Evolutionary conservation across 1,139 yeast genomes (phyloP), one percentile per base, ranked within the genome.

Genomic region (Arxiozyma heterogenica): DNA sequence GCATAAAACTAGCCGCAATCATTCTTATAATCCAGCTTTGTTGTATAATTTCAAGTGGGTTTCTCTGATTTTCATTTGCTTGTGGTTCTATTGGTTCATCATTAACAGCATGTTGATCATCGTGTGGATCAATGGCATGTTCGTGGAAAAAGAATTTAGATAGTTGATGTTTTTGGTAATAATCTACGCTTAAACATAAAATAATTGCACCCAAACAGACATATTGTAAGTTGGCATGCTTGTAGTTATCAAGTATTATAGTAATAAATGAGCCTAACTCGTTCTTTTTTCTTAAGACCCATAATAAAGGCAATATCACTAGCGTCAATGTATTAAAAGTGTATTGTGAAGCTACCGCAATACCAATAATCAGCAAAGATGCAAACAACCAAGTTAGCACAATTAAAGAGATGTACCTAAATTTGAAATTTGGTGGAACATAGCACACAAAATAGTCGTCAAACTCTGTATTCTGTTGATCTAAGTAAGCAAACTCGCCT

Each of bases 361-460:
- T 55, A 4, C 69, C 61, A 34, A 77, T 59, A 5, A 80, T 72
- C 34, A 85, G 68, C 0, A 81, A 52, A 0, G 82, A 77, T 0
- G 95, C 83, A 66, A 83, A 84, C 1, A 79, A 63, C 95, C 97
- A 90, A 38, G 90, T 73, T 67, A 79, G 71, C 1, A 74, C 66
- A 48, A 90, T 73, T 50, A 93, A 71, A 0, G 69, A 71, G 44
- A 78, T 73, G 50, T 90, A 76, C 53, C 96, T 76, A 17, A 67
- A 50, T 53, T 81, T 77, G 68, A 93, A 88, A 55, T 77, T 63
- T 1, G 96, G 96, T 3, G 98, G 98, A 53, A 90, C 76, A 70
- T 91, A 93, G 1, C 91, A 97, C 39, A 91, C 79, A 1, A 81
- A 75, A 66, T 91, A 88, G 1, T 80, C 75, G 56, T 82, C 81